Conservation (phyloP, 306 rosid species). For the Quercus mongolica region DNA sequence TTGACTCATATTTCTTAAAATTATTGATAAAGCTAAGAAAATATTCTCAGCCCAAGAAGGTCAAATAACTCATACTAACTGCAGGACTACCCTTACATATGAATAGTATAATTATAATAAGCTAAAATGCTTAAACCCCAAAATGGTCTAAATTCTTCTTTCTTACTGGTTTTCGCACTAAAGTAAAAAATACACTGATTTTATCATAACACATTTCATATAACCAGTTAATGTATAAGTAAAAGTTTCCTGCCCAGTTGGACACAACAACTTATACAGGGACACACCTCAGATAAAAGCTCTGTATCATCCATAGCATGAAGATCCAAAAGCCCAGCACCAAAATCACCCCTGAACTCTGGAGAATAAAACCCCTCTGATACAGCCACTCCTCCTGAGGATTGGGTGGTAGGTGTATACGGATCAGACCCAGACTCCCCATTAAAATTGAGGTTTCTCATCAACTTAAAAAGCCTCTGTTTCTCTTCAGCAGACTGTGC, state of each 20-base stretch:
- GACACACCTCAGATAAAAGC: conserved; percentile 81
- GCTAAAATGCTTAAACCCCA: not conserved
- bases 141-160: not conserved
- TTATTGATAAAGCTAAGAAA: not conserved
- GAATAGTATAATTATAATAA: not conserved
- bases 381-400: conserved; percentile 49
- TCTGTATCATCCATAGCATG: conserved; percentile 99
- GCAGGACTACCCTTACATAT: too few species aligned
- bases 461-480: conserved; percentile 82
- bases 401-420: conserved; percentile 62
- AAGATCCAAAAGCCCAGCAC: conserved; percentile 97
- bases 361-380: conserved; percentile 77
- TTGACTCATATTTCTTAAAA: not conserved
- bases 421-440: conserved; percentile 91
- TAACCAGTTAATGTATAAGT: not conserved
- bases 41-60: not conserved
- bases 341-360: conserved; percentile 90
- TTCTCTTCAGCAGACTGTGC: conserved; percentile 97
- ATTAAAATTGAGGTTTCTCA: conserved; percentile 91
- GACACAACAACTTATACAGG: conserved; percentile 1
- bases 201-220: not conserved
- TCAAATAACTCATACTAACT: not conserved
- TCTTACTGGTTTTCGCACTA: not conserved
- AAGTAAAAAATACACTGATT: not conserved
- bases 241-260: not conserved